Conservation (phyloP, 2,329 filamentous ascomycete genomes). For the Aspergillus sp. region DNA sequence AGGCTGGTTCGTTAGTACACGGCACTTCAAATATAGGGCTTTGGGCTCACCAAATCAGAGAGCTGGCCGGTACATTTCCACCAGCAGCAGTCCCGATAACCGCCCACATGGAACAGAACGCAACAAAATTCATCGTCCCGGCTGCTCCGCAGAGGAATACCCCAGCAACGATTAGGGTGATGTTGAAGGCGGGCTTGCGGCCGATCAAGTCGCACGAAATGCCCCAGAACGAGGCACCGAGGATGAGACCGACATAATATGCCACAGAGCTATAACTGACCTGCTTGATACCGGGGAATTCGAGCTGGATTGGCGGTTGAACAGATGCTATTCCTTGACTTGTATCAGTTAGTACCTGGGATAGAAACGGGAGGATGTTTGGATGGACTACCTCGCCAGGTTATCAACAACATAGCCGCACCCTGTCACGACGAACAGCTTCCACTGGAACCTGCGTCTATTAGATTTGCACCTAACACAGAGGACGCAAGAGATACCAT, state of each 20-base stretch:
- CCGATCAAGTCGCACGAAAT: constrained; percentile 44
- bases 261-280: constrained; percentile 35
- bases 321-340: constrained; percentile 30
- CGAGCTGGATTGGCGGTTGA: constrained; percentile 28
- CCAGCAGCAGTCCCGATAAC: constrained; percentile 29
- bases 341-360: constrained; percentile 26
- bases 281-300: constrained; percentile 25
- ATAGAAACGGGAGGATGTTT: too few relatives aligned
- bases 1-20: constrained; percentile 1
- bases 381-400: constrained; percentile 15
- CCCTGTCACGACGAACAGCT: constrained; percentile 64
- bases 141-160: constrained; percentile 27
- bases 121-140: constrained; percentile 26
- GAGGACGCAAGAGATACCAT: constrained; percentile 21
- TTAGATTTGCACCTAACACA: not conserved
- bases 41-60: constrained; percentile 24
- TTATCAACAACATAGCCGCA: constrained; percentile 72
- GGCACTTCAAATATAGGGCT: not conserved
- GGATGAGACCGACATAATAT: constrained; percentile 43
- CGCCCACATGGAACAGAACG: constrained; percentile 30
- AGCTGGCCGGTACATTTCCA: constrained; percentile 29
- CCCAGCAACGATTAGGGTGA: constrained; percentile 45
- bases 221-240: constrained; percentile 51
- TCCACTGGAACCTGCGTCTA: constrained; percentile 49
- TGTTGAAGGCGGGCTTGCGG: constrained; percentile 48